A percentile compares a stretch with the other conserved stretches of the same genome.
These are phyloP conservation scores for Hyphodiscus hymeniophilus DNA, from an alignment of 495 filamentous ascomycete genomes.

Conservation along the genomic window DNA sequence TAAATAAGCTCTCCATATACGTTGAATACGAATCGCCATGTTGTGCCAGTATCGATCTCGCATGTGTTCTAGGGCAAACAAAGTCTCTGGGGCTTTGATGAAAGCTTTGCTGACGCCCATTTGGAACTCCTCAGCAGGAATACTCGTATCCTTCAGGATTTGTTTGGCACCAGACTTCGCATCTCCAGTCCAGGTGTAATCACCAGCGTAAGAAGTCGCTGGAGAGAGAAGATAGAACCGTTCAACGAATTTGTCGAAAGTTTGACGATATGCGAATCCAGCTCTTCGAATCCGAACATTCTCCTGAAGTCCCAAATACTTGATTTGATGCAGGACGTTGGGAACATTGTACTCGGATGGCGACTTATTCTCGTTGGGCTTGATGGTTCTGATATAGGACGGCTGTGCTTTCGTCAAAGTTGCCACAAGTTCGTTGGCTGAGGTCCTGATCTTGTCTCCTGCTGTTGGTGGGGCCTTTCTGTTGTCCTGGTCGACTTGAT, in stretches of 20 bases:
- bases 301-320: conserved; percentile 96
- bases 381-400: conserved; percentile 98
- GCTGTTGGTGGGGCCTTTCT: conserved; percentile 89
- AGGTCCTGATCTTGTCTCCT: conserved; percentile 93
- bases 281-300: conserved; percentile 97
- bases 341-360: conserved; percentile 81
- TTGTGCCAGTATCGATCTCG: conserved; percentile 97
- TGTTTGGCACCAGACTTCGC: conserved; percentile 80
- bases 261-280: conserved; percentile 95
- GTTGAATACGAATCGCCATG: conserved; percentile 96
- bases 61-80: conserved; percentile 97
- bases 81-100: conserved; percentile 95
- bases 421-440: conserved; percentile 89
- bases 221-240: conserved; percentile 94
- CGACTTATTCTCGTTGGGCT: conserved; percentile 98
- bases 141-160: conserved; percentile 92
- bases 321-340: conserved; percentile 97
- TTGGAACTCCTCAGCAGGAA: conserved; percentile 92
- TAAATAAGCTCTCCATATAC: conserved; percentile 94
- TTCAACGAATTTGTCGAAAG: conserved; percentile 97
- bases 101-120: conserved; percentile 96
- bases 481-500: conserved; percentile 93
- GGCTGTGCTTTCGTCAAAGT: conserved; percentile 96
- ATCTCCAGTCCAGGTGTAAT: conserved; percentile 92
- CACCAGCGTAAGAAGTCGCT: conserved; percentile 89